Conservation (phyloP, 2,329 filamentous ascomycete genomes). For the Ophiognomonia clavigignenti-juglandacearum region DNA sequence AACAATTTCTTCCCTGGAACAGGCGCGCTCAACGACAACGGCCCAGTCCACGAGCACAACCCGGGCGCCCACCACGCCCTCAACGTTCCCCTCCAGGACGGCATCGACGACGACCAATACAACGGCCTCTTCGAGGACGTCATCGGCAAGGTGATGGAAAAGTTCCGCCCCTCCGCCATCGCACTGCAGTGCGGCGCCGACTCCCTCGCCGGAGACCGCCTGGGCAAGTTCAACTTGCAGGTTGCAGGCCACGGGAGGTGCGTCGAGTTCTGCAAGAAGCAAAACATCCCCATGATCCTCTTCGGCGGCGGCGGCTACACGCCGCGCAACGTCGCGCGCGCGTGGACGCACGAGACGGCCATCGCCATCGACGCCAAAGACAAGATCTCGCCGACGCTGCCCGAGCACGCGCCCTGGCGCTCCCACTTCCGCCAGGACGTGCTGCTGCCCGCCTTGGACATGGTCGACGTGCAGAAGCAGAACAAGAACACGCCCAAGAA, state of each 20-base stretch:
- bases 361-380: slow-evolving; percentile 75
- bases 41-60: slow-evolving; percentile 76
- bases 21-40: slow-evolving; percentile 80
- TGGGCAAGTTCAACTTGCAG: slow-evolving; percentile 95
- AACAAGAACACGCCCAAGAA: slow-evolving; percentile 79
- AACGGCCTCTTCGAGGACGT: slow-evolving; percentile 77
- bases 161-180: slow-evolving; percentile 85
- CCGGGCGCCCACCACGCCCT: slow-evolving; percentile 83
- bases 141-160: slow-evolving; percentile 71
- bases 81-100: slow-evolving; percentile 86
- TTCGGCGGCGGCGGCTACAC: slow-evolving; percentile 96
- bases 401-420: slow-evolving; percentile 76
- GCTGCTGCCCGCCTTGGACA: slow-evolving; percentile 81
- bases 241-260: slow-evolving; percentile 92
- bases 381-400: slow-evolving; percentile 67
- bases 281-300: slow-evolving; percentile 76
- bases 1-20: slow-evolving; percentile 83
- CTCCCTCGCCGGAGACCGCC: slow-evolving; percentile 84
- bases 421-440: slow-evolving; percentile 85
- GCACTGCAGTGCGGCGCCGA: slow-evolving; percentile 95
- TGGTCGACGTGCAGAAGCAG: slow-evolving; percentile 60
- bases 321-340: slow-evolving; percentile 89
- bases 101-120: slow-evolving; percentile 89
- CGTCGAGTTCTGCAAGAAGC: slow-evolving; percentile 80
- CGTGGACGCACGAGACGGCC: slow-evolving; percentile 95